A percentile compares a stretch with the other conserved stretches of the same genome.
phyloP scores from a whole-genome alignment of 2,329 filamentous ascomycete species.

The Neoascochyta sp. region DNA sequence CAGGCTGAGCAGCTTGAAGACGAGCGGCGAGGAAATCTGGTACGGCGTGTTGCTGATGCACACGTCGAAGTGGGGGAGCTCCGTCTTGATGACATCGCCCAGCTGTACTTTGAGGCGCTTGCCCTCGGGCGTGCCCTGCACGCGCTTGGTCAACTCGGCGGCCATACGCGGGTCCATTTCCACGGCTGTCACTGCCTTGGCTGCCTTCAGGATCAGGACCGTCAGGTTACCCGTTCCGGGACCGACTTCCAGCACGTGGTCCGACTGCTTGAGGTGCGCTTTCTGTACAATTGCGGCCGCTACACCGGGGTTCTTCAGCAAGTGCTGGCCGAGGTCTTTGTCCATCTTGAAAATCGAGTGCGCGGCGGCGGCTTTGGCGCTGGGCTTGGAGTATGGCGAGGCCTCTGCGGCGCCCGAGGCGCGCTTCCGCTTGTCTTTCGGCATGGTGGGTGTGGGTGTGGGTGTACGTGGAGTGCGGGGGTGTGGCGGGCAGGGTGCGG shows the following conservation, averaged over 20 bases:
- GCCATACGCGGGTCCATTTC: conserved; percentile 97
- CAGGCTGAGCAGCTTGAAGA: conserved; percentile 83
- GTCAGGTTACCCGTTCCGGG: conserved; percentile 88
- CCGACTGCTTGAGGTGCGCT: conserved; percentile 83
- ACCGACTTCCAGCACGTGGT: conserved; percentile 83
- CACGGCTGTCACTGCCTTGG: conserved; percentile 78
- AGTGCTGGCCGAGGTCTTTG: conserved; percentile 83
- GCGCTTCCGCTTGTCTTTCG: conserved; percentile 44
- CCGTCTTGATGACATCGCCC: conserved; percentile 87
- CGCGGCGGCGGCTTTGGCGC: conserved; percentile 48
- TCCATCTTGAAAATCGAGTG: conserved; percentile 98
- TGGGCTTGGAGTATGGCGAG: conserved; percentile 46
- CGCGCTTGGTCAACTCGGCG: conserved; percentile 87
- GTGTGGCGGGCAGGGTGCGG: conserved; percentile 3
- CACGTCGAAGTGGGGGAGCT: conserved; percentile 71
- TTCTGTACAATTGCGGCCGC: conserved; percentile 81
- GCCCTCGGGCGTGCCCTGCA: conserved; percentile 75
- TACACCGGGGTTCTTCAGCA: conserved; percentile 87
- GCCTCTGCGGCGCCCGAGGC: conserved; percentile 31
- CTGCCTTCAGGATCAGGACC: conserved; percentile 80
- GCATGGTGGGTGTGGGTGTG: conserved; percentile 37
- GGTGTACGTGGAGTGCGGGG: conserved; percentile 1
- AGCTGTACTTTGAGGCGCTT: conserved; percentile 83
- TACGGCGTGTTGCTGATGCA: conserved; percentile 77
- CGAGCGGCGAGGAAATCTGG: conserved; percentile 83